A percentile compares a stretch with the other conserved stretches of the same genome.
These are phyloP conservation scores for Colletotrichum acutatum DNA, from an alignment of 2,329 filamentous ascomycete genomes.

Conservation along the genomic window DNA sequence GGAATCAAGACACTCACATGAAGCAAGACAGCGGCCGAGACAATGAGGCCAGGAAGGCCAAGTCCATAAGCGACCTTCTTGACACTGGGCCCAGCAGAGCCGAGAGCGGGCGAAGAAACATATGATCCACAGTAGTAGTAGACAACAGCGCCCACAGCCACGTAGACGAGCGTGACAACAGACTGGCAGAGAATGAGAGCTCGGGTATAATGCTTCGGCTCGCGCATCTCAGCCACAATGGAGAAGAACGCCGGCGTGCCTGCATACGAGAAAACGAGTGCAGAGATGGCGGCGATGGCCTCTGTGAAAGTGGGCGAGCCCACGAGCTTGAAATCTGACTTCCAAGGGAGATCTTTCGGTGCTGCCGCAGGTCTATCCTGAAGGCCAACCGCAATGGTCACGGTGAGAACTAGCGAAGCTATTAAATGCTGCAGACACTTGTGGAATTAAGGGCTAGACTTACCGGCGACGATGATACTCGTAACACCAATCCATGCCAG, in stretches of 20 bases:
- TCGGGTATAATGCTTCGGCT: constrained; percentile 43
- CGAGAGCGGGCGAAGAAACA: constrained; percentile 58
- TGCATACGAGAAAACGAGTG: constrained; percentile 50
- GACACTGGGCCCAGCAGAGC: constrained; percentile 51
- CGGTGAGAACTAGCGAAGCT: constrained; percentile 37
- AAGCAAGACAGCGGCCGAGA: constrained; percentile 40
- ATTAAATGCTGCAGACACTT: constrained; percentile 22
- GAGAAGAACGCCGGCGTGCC: constrained; percentile 49
- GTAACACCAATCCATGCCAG: constrained; percentile 43
- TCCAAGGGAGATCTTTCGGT: constrained; percentile 36
- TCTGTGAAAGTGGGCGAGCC: constrained; percentile 43
- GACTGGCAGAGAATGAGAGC: constrained; percentile 41
- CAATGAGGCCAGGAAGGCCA: constrained; percentile 44
- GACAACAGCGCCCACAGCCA: constrained; percentile 49
- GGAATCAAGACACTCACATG: constrained; percentile 37
- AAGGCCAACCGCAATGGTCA: constrained; percentile 44
- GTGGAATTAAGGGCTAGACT: constrained; percentile 8
- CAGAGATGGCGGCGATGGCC: constrained; percentile 44
- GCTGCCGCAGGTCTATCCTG: constrained; percentile 43
- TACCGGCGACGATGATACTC: constrained; percentile 35
- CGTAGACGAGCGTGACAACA: constrained; percentile 46
- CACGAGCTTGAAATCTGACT: constrained; percentile 43
- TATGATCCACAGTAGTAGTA: constrained; percentile 58
- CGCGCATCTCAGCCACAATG: constrained; percentile 47
- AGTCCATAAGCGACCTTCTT: constrained; percentile 58